These are phyloP conservation scores for Schizophyllum commune DNA, from an alignment of 1,284 basidiomycete genomes.

Conservation along the genomic window DNA sequence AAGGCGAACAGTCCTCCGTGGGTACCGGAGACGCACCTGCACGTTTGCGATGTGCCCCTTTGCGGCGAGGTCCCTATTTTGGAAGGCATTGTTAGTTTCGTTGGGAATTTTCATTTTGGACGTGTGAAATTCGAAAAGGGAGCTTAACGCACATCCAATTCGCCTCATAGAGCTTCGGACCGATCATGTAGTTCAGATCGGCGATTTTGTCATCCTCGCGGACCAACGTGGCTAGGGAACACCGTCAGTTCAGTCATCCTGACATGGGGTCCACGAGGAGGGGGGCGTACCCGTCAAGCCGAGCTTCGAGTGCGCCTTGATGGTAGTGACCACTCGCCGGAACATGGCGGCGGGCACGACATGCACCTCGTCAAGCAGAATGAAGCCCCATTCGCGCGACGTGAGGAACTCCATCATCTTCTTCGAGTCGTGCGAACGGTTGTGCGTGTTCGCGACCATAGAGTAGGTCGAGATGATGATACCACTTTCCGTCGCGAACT, in stretches of 20 bases:
- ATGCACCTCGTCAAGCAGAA: slow-evolving; percentile 93
- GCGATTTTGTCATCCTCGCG: slow-evolving; percentile 99
- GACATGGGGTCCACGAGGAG: not conserved
- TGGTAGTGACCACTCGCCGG: slow-evolving; percentile 89
- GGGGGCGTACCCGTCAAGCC: slow-evolving; percentile 73
- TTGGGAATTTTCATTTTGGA: not conserved
- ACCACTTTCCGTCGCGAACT: slow-evolving; percentile 92
- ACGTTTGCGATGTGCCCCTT: slow-evolving; percentile 99
- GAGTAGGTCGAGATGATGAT: slow-evolving; percentile 98
- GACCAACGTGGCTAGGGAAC: slow-evolving; percentile 78
- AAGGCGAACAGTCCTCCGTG: not conserved
- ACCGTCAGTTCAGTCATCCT: not conserved
- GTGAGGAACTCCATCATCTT: slow-evolving; percentile 99
- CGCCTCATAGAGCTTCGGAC: slow-evolving; percentile 98
- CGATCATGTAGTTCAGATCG: slow-evolving; percentile 98
- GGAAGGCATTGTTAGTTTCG: slow-evolving; percentile 5
- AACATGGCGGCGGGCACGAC: slow-evolving; percentile 98
- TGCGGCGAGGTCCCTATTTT: slow-evolving; percentile 78
- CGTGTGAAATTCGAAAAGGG: slow-evolving; percentile 3
- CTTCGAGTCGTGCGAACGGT: slow-evolving; percentile 92
- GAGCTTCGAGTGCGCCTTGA: slow-evolving; percentile 96
- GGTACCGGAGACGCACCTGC: slow-evolving; percentile 51
- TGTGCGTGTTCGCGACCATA: slow-evolving; percentile 96
- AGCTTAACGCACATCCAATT: slow-evolving; percentile 83
- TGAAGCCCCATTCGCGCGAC: slow-evolving; percentile 92